Evolutionary conservation across 1,284 basidiomycete genomes (phyloP), one percentile per base, ranked within the genome.

Genomic region (Ceratobasidium sp.): DNA sequence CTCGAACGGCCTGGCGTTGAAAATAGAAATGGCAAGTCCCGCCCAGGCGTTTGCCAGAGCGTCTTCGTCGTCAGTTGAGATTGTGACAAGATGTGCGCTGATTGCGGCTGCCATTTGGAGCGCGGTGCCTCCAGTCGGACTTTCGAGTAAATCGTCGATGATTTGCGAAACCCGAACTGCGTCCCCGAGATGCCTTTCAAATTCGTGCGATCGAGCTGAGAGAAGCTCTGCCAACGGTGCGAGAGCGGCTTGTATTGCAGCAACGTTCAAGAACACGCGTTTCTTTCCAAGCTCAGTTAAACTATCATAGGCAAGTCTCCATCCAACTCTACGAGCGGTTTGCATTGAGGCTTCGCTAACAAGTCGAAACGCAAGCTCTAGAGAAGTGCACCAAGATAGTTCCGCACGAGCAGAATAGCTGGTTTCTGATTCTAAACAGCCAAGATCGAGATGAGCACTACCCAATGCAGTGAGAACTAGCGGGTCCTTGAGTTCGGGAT

Each of bases 281-380:
- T 74, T 75, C 13, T 72, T 70, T 0, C 90, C 89, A 0, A 96
- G 79, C 57, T 85, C 81, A 73, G 88, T 88, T 1, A 92, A 79
- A 0, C 90, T 88, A 77, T 99, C 96, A 0, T 86, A 91, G 10
- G 90, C 82, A 2, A 88, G 82, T 78, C 98, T 99, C 96, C 96
- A 98, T 0, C 85, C 87, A 25, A 93, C 83, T 3, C 84, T 81
- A 38, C 90, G 85, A 78, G 91, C 90, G 4, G 86, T 87, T 43
- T 84, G 77, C 29, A 67, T 22, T 3, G 50, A 32, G 49, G 85
- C 85, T 10, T 81, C 78, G 34, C 82, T 78, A 58, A 94, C 79
- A 1, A 89, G 82, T 40, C 80, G 76, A n/a, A 88, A 77, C 3
- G 87, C 84, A 4, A 86, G 80, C 4, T 76, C 75, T 56, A 96